Evolutionary conservation across 2,329 filamentous ascomycete genomes (phyloP), one percentile per base, ranked within the genome.

Genomic region (Alternaria hordeiaustralica): DNA sequence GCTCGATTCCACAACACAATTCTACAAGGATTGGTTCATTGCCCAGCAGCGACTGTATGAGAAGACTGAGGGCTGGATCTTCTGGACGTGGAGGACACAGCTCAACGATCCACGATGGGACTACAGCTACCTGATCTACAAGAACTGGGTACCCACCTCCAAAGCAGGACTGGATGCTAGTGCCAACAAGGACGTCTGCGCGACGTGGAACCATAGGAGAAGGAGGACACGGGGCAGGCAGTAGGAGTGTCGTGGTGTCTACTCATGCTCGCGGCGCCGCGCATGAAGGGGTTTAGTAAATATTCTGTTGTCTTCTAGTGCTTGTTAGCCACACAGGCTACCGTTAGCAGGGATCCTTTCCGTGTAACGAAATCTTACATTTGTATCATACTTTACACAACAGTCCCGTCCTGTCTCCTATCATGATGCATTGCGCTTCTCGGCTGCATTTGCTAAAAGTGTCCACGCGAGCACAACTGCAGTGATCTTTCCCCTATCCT

Each of bases 81-180:
- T 88, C 70, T 90, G 88, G 87, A 83, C 83, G 0, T 89, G 87
- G 87, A 89, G 88, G 75, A 73, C 76, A 2, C 72, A 86, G 72
- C 20, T 83, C 67, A 60, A 80, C 79, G 83, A 86, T 68, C 85
- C 82, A 75, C 73, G 83, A 11, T 87, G 84, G 85, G 82, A 82
- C 65, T 87, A 87, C 66, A 73, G 80, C 25, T 63, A 63, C 20
- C 36, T 63, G 26, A 44, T 63, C 7, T 60, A 60, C 20, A 60
- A 63, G 33, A 41, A 60, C 18, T 63, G 60, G 60, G 45, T 63
- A 15, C 60, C 60, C 15, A 63, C 60, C 3, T 54, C 56, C 3
- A 50, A 50, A 12, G 56, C 50, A 11, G 60, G 50, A 3, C n/a
- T 63, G 23, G 60, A 63, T 21, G 56, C 56, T 28, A 63, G 60